Conservation (phyloP, 1,139 yeast species). For the Saccharomyces hybrid region DNA sequence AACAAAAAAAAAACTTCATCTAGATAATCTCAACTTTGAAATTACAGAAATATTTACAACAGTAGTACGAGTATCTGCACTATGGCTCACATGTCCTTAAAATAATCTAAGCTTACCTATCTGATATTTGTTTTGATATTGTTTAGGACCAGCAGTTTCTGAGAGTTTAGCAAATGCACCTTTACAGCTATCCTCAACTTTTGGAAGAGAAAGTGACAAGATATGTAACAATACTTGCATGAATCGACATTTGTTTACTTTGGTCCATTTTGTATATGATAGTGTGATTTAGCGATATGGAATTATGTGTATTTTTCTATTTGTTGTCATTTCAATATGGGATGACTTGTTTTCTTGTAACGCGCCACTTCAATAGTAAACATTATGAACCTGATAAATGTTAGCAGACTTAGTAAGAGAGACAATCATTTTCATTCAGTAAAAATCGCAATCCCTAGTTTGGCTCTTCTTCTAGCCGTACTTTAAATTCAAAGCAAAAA, state of each 20-base stretch:
- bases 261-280: background rate
- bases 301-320: background rate
- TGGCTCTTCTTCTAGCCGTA: background rate
- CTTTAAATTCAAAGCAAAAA: background rate
- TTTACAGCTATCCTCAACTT: background rate
- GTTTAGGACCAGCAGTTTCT: background rate
- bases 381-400: background rate
- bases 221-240: background rate
- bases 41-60: background rate
- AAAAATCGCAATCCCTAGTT: background rate
- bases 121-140: background rate
- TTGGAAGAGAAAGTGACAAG: background rate
- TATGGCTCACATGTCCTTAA: background rate
- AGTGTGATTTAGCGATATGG: too few relatives aligned
- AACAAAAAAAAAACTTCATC: background rate
- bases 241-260: background rate
- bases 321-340: background rate
- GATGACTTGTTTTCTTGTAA: background rate
- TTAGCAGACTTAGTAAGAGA: background rate
- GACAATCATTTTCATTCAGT: background rate
- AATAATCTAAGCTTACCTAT: background rate
- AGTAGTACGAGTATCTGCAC: background rate
- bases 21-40: background rate
- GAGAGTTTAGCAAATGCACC: background rate
- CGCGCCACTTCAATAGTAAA: background rate